Percentiles rank a stretch among this genome's conserved stretches.
phyloP scores from a whole-genome alignment of 257 asterid species.

The Perilla frutescens region DNA sequence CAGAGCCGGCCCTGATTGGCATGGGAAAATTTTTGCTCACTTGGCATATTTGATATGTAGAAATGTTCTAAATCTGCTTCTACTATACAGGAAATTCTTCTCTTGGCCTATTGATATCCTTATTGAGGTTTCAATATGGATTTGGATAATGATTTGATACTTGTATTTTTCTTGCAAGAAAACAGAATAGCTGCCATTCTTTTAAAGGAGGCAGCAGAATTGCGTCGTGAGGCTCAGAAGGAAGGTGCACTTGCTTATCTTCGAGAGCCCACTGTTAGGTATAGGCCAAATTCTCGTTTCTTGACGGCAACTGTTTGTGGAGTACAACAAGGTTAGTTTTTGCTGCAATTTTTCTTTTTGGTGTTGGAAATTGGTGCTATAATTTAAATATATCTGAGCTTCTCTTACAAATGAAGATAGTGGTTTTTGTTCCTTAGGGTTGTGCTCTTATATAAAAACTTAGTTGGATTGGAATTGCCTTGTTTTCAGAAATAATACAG shows the following conservation, averaged over 20 bases:
- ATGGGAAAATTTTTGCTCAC: background rate
- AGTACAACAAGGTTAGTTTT: slow-evolving; percentile 81
- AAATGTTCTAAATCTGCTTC: slow-evolving; percentile 3
- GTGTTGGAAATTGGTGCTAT: slow-evolving; percentile 24
- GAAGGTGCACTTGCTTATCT: slow-evolving; percentile 92
- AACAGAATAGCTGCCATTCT: slow-evolving; percentile 87
- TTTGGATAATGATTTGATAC: too few relatives aligned
- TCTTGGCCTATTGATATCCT: background rate
- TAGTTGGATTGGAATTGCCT: background rate
- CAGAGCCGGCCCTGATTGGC: too few relatives aligned
- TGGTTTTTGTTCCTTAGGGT: too few relatives aligned
- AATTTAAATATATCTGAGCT: slow-evolving; percentile 1
- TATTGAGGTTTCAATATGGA: slow-evolving; percentile 58
- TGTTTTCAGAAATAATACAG: too few relatives aligned
- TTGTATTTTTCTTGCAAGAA: too few relatives aligned
- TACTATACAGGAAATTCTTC: slow-evolving; percentile 11
- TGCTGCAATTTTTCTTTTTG: background rate
- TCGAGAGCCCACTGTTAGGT: slow-evolving; percentile 65
- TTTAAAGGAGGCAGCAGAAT: slow-evolving; percentile 87
- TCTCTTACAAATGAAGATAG: background rate
- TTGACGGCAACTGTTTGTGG: slow-evolving; percentile 94
- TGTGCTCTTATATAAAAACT: background rate
- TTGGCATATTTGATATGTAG: background rate
- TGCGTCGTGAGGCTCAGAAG: slow-evolving; percentile 78
- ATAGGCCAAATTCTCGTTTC: slow-evolving; percentile 91